Evolutionary conservation across 352 stramenopile species (phyloP), one percentile per base, ranked within the genome.

Genomic region (Blastocystis sp.): DNA sequence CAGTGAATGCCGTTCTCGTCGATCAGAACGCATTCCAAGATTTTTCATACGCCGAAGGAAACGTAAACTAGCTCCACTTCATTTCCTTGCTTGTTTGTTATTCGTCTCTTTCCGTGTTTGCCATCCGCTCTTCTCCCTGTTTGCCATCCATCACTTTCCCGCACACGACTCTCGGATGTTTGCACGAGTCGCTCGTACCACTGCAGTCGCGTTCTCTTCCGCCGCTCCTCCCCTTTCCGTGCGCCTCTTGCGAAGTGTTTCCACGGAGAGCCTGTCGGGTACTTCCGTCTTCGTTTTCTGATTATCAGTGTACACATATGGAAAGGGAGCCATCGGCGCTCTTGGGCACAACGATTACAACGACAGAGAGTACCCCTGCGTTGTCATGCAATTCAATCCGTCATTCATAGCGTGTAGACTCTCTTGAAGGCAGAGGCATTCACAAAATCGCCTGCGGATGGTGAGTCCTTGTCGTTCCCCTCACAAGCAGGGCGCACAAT

Each of bases 11-110:
- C 41, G 93, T 94, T 9, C 93, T 96, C 52, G 94, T 92, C 34
- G 93, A 93, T 0, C 91, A 95, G 81, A 91, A 93, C 11, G 92
- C 96, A 89, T 97, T 97, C 88, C 93, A 97, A 81, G 93, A 92
- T 40, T 97, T 97, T 89, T 97, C 94, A 21, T 97, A 96, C 71
- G 66, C 66, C 28, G 66, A 76, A 56, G 66, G 40, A 56, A 38
- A 56, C 53, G 52, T 23, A 28, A 23, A 76, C 53, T 76, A 76
- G 48, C 52, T 11, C 28, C 4, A 7, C 21, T 17, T 23, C 17
- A 65, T 7, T 17, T 9, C 17, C 7, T 65, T 65, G 4, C 5
- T 23, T 65, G 59, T 65, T 38, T 65, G 21, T 65, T 65, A 38
- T 7, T 65, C 21, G 59, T 65, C n/a, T 23, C 45, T 23, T 71